Evolutionary conservation across 805 yeast genomes (phyloP), one percentile per base, ranked within the genome.

Genomic region (Starmerella potacharoeniae): DNA sequence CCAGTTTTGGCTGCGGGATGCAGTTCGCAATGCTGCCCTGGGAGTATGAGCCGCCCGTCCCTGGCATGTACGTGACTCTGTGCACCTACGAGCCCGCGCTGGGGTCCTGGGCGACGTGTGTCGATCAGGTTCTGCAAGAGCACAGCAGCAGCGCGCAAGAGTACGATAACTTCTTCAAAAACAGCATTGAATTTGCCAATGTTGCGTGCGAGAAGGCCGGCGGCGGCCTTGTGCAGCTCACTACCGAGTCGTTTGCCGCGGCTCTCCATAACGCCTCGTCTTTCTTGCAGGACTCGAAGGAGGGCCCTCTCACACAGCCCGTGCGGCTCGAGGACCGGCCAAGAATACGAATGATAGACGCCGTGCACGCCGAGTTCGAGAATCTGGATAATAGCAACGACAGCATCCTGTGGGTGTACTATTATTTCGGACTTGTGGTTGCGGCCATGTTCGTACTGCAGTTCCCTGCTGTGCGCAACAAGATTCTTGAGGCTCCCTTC

Each of bases 31-130:
- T 50, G n/a, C 34, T 41, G 16, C 49, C 54, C 9, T 57, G 60
- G 60, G 58, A 54, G 17, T 55, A 40, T 22, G 47, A 39, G 36
- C 54, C 52, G 10, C 54, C 58, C 1, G 28, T 39, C 3, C 54
- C 52, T 4, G 59, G 53, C 2, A 42, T 45, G 43, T 58, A 58
- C 34, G 49, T 30, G 1, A 46, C 61, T 4, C 30, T 58, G 14
- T 58, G 61, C 36, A 49, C 49, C 0, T 58, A 54, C 30, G 51
- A 28, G 31, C 61, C 61, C 4, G 61, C 61, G 11, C 8, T 50
- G 5, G 61, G 61, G 2, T 17, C 61, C 5, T 58, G 61, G 61
- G 55, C 56, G 10, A 30, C 45, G 22, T 58, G 61, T 30, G 54
- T 58, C 5, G 37, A 53, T 13, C 46, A 54, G 35, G 56, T 53